Evolutionary conservation across 2,329 filamentous ascomycete species (phyloP).

Genomic region (Neonectria hederae): DNA sequence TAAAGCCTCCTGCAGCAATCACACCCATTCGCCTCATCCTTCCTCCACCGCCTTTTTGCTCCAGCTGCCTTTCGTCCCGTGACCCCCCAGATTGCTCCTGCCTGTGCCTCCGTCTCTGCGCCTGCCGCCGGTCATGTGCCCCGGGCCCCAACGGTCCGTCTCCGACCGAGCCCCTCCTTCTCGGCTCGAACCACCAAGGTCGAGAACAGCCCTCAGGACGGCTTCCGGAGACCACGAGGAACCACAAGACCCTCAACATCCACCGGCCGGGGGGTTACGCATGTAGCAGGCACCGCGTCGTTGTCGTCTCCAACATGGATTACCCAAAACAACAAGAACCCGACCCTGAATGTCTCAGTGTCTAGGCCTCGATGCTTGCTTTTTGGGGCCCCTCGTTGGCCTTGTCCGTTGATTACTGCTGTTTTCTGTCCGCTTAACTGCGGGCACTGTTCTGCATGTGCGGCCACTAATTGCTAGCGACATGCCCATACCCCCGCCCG

Average conservation of each 20-base stretch:
- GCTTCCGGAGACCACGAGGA: not conserved
- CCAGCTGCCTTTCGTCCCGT: conserved; percentile 29
- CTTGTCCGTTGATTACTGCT: not conserved
- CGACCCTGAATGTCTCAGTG: conserved; percentile 5
- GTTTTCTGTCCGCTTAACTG: not conserved
- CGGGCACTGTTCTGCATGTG: conserved; percentile 2
- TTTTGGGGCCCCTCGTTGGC: conserved; percentile 2
- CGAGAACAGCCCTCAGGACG: not conserved
- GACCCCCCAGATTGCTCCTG: conserved; percentile 3
- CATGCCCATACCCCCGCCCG: conserved; percentile 19
- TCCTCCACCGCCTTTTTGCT: conserved; percentile 35
- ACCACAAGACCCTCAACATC: not conserved
- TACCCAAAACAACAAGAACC: not conserved
- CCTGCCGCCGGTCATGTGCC: conserved; percentile 36
- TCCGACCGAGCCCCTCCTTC: conserved; percentile 7
- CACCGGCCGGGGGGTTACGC: not conserved
- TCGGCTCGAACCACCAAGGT: conserved; percentile 3
- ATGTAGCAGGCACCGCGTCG: not conserved
- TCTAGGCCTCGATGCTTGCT: conserved; percentile 8
- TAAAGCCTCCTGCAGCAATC: not conserved
- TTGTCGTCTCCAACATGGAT: not conserved
- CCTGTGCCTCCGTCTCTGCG: conserved; percentile 27
- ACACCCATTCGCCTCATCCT: conserved; percentile 2
- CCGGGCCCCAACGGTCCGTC: conserved; percentile 18
- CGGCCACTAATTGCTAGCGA: conserved; percentile 16